A percentile compares a stretch with the other conserved stretches of the same genome.
phyloP scores from a whole-genome alignment of 768 basidiomycete species.

The Naganishia vaughanmartiniae region DNA sequence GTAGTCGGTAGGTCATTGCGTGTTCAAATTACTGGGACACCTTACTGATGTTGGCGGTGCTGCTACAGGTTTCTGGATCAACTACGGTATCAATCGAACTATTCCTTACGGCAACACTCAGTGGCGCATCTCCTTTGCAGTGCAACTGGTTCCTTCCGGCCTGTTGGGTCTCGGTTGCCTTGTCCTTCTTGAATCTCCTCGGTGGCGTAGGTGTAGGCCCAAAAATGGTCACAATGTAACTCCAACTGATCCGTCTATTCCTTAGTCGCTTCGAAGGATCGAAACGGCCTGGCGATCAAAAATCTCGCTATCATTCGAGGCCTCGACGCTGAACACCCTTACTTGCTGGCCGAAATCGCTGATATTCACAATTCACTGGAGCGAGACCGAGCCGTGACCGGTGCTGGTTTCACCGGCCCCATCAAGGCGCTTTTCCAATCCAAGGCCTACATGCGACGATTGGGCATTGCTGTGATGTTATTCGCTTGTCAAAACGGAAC shows the following conservation, averaged over 20 bases:
- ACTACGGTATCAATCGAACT: conserved; percentile 36
- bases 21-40: not conserved
- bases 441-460: conserved; percentile 41
- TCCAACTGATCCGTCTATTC: not conserved
- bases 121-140: conserved; percentile 50
- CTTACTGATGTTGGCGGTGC: not conserved
- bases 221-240: not conserved
- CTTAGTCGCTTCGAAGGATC: conserved; percentile 34
- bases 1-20: conserved; percentile 50
- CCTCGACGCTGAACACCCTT: conserved; percentile 44
- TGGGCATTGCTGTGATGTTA: conserved; percentile 53
- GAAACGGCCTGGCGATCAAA: conserved; percentile 44
- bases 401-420: conserved; percentile 30
- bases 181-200: conserved; percentile 52
- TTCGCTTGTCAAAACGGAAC: conserved; percentile 57
- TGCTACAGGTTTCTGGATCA: conserved; percentile 29
- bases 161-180: conserved; percentile 54
- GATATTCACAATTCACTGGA: conserved; percentile 35
- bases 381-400: conserved; percentile 31
- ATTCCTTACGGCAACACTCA: conserved; percentile 34
- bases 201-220: conserved; percentile 36
- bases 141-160: conserved; percentile 64
- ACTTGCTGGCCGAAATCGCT: conserved; percentile 43
- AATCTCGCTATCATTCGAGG: conserved; percentile 47
- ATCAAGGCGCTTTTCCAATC: conserved; percentile 27